These are phyloP conservation scores for Meripilus lineatus DNA, from an alignment of 1,284 basidiomycete species.

Conservation along the genomic window DNA sequence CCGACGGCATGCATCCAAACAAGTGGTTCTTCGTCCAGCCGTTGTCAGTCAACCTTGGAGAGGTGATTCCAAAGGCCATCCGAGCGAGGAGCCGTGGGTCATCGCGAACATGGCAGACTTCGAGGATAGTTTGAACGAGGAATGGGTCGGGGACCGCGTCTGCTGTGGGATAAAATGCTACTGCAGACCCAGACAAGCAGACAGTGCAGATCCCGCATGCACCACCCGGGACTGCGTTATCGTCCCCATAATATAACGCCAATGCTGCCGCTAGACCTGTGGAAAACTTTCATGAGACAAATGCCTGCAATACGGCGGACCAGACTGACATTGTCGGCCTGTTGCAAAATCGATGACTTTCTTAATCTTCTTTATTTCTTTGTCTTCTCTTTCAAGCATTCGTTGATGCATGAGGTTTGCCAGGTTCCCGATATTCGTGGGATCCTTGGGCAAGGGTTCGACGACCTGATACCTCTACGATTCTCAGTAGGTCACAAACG, in stretches of 20 bases:
- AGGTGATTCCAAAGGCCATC: conserved; percentile 45
- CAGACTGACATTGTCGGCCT: conserved; percentile 37
- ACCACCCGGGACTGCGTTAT: conserved; percentile 35
- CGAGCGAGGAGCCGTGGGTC: conserved; percentile 45
- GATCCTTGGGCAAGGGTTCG: conserved; percentile 33
- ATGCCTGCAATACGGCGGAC: neutral
- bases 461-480: conserved; percentile 35
- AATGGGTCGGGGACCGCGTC: conserved; percentile 26
- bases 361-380: conserved; percentile 37
- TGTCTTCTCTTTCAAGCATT: conserved; percentile 39
- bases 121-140: conserved; percentile 34
- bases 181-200: conserved; percentile 34
- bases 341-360: conserved; percentile 41
- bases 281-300: neutral
- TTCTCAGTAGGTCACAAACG: neutral
- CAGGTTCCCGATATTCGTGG: conserved; percentile 31
- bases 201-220: conserved; percentile 43
- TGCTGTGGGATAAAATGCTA: conserved; percentile 30
- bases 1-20: conserved; percentile 38
- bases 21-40: conserved; percentile 37
- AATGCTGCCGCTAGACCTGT: conserved; percentile 41
- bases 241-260: conserved; percentile 43
- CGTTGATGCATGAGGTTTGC: conserved; percentile 32
- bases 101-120: conserved; percentile 41
- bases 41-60: conserved; percentile 37